These are phyloP conservation scores for Lasiosphaeria miniovina DNA, from an alignment of 495 filamentous ascomycete species.

Conservation along the genomic window DNA sequence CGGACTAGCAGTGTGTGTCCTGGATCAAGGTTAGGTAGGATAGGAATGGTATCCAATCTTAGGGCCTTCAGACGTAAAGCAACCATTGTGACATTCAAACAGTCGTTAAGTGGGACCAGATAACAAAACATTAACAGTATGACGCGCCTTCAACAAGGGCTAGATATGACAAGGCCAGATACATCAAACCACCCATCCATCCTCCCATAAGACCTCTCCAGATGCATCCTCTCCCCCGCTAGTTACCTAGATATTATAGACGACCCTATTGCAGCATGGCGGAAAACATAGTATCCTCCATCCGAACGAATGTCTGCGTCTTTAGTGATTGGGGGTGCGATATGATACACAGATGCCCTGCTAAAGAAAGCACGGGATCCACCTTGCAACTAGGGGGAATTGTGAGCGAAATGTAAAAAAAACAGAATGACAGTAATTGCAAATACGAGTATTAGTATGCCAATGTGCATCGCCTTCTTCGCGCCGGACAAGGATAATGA, in stretches of 20 bases:
- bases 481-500: neutral
- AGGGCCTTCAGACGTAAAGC: neutral
- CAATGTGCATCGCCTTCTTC: neutral
- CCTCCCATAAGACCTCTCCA: neutral
- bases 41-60: neutral
- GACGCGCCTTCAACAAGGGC: neutral
- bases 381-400: constrained; percentile 35
- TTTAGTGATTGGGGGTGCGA: neutral
- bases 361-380: constrained; percentile 17
- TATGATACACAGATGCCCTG: constrained; percentile 17
- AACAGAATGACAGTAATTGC: constrained; percentile 8
- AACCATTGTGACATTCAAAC: constrained; percentile 2
- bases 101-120: constrained; percentile 1
- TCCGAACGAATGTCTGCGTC: constrained; percentile 1
- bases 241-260: neutral
- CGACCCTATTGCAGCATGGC: constrained; percentile 5
- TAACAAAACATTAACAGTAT: constrained; percentile 12
- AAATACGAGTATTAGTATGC: neutral
- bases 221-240: constrained; percentile 1
- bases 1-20: too few species aligned
- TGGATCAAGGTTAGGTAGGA: too few species aligned
- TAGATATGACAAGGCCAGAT: constrained; percentile 1
- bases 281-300: constrained; percentile 9
- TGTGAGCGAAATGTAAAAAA: constrained; percentile 31
- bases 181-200: neutral